Conservation (phyloP, 805 yeast species). For the Candida nemodendra region DNA sequence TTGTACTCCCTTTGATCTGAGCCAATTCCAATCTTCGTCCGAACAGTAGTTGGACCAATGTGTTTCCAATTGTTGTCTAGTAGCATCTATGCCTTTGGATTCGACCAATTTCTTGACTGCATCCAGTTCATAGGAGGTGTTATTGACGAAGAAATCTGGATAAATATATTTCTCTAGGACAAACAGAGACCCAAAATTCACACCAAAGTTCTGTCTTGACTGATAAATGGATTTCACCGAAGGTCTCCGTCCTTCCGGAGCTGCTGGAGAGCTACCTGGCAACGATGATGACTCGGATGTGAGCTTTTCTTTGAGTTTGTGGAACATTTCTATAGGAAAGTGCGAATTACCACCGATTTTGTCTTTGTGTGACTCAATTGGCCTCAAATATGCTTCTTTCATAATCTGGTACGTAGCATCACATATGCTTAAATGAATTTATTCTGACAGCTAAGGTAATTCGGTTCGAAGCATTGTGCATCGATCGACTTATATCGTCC, state of each 20-base stretch:
- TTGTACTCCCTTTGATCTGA: slow-evolving; percentile 65
- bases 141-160: slow-evolving; percentile 57
- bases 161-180: slow-evolving; percentile 79
- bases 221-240: slow-evolving; percentile 51
- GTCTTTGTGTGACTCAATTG: no score
- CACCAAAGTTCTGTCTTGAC: slow-evolving; percentile 70
- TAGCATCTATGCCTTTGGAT: slow-evolving; percentile 50
- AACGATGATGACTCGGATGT: not conserved
- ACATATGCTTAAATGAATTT: no score
- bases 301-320: slow-evolving; percentile 15
- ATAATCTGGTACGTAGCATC: no score
- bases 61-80: slow-evolving; percentile 50
- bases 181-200: slow-evolving; percentile 80
- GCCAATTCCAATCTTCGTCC: slow-evolving; percentile 80
- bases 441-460: no score
- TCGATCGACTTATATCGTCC: no score
- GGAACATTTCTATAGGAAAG: no score
- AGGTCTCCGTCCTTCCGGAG: slow-evolving; percentile 36
- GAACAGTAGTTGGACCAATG: slow-evolving; percentile 67
- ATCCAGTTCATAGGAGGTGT: slow-evolving; percentile 67
- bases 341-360: no score
- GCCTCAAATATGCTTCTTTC: no score
- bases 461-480: no score
- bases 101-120: slow-evolving; percentile 56
- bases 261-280: slow-evolving; percentile 27